Evolutionary conservation across 2,329 filamentous ascomycete genomes (phyloP), one percentile per base, ranked within the genome.

Genomic region (Emericellopsis atlantica): DNA sequence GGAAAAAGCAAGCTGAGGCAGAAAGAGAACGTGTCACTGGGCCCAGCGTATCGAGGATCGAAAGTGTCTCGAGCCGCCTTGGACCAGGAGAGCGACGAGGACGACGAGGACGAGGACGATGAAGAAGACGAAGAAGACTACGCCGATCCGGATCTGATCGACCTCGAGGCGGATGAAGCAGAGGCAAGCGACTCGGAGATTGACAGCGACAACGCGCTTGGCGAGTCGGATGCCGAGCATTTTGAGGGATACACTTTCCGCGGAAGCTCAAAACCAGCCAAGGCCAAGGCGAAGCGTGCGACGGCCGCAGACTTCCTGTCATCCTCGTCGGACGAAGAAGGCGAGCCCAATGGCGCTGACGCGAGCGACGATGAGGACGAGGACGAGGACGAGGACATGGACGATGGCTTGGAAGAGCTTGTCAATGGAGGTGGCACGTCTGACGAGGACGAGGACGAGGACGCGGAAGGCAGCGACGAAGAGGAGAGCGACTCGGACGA

Each of bases 1-100:
- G 83, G 81, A 16, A 92, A 89, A 68, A 92, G 83, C 64, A 90
- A 84, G 57, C 66, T 95, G 49, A 79, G 87, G 48, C 81, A 85
- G 54, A 78, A 78, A 43, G 79, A 86, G 29, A 70, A 72, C 21
- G 62, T 81, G 15, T 64, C 75, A 0, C 67, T 95, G 2, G 90
- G 88, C 1, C 79, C 82, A 12, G 75, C 86, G 54, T 96, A 96
- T 60, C 72, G 79, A 46, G 89, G 90, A 10, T 72, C 83, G 15
- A 75, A 76, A 37, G 74, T 95, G 31, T 87, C 79, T 48, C 75
- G 89, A 43, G 67, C 79, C 36, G 77, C 74, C 11, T 64, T 87
- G 14, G 70, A 79, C 6, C 67, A 74, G 31, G 70, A 71, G 39
- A 72, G 73, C 16, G 70, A 65, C 29, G 59, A 68, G 3, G 72